Conservation (phyloP, 768 basidiomycete species). For the Kwoniella dendrophila region DNA sequence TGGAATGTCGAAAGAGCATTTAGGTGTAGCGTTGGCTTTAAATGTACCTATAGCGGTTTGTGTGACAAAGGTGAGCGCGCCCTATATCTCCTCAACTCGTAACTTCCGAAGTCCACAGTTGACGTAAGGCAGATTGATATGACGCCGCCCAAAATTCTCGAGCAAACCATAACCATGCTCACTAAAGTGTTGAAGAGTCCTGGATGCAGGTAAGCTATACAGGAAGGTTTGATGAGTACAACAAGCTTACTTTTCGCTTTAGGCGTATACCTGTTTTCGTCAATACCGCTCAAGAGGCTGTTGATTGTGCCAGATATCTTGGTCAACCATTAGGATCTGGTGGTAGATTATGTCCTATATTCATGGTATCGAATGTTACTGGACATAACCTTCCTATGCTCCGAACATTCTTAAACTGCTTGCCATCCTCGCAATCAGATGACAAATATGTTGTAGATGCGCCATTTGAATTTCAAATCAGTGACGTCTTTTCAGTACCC, state of each 20-base stretch:
- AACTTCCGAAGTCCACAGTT: background rate
- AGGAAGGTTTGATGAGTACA: background rate
- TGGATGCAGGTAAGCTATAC: constrained; percentile 72
- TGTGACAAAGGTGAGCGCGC: constrained; percentile 76
- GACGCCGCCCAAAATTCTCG: constrained; percentile 88
- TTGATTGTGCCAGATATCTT: constrained; percentile 59
- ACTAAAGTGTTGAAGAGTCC: constrained; percentile 89
- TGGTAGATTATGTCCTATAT: constrained; percentile 76
- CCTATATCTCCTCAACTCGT: background rate
- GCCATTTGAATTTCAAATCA: constrained; percentile 57
- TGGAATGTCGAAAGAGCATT: constrained; percentile 69
- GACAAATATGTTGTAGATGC: constrained; percentile 72
- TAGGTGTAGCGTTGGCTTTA: constrained; percentile 89
- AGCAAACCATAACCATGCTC: constrained; percentile 90
- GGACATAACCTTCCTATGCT: constrained; percentile 86
- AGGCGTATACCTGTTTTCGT: constrained; percentile 61
- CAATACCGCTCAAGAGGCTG: constrained; percentile 75
- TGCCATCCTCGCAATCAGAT: constrained; percentile 84
- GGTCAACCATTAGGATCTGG: constrained; percentile 32
- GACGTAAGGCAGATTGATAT: constrained; percentile 73
- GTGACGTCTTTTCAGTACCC: constrained; percentile 58
- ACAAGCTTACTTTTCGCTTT: background rate
- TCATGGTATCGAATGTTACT: constrained; percentile 90
- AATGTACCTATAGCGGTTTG: constrained; percentile 86
- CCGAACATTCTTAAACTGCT: constrained; percentile 83